Evolutionary conservation across 1,139 yeast genomes (phyloP).

Genomic region (Protomyces lactucae-debilis): DNA sequence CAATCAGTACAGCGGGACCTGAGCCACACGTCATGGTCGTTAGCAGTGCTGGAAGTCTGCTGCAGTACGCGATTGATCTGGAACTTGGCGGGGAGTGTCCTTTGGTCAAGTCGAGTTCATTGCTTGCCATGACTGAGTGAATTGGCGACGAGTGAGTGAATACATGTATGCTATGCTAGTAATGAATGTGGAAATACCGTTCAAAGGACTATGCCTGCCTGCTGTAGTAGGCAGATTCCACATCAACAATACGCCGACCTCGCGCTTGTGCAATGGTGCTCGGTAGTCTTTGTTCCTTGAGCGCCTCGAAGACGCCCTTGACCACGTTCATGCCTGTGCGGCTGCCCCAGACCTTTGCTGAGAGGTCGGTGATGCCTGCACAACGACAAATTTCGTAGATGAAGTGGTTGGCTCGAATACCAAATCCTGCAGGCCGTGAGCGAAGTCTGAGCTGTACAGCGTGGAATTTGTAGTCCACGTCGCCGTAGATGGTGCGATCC

Average conservation of each 20-base stretch:
- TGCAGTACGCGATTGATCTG: slow-evolving; percentile 79
- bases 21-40: slow-evolving; percentile 69
- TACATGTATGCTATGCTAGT: background rate
- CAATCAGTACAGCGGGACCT: slow-evolving; percentile 43
- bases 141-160: too few relatives aligned
- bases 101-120: slow-evolving; percentile 57
- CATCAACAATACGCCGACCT: slow-evolving; percentile 92
- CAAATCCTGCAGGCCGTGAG: slow-evolving; percentile 79
- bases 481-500: slow-evolving; percentile 84
- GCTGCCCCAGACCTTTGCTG: slow-evolving; percentile 86
- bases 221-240: slow-evolving; percentile 71
- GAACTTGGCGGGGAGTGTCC: slow-evolving; percentile 93
- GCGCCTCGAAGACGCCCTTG: slow-evolving; percentile 83
- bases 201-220: background rate
- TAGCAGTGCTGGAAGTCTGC: slow-evolving; percentile 80
- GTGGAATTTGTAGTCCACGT: slow-evolving; percentile 75
- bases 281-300: slow-evolving; percentile 67
- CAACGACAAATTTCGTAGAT: slow-evolving; percentile 89
- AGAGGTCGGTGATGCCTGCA: slow-evolving; percentile 89
- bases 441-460: slow-evolving; percentile 78
- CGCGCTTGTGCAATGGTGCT: slow-evolving; percentile 87
- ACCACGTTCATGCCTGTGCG: slow-evolving; percentile 94
- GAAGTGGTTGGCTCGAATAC: slow-evolving; percentile 85
- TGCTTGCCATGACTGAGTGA: slow-evolving; percentile 15
- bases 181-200: background rate